Evolutionary conservation across 257 asterid genomes (phyloP).

Genomic region (Haberlea rhodopensis): DNA sequence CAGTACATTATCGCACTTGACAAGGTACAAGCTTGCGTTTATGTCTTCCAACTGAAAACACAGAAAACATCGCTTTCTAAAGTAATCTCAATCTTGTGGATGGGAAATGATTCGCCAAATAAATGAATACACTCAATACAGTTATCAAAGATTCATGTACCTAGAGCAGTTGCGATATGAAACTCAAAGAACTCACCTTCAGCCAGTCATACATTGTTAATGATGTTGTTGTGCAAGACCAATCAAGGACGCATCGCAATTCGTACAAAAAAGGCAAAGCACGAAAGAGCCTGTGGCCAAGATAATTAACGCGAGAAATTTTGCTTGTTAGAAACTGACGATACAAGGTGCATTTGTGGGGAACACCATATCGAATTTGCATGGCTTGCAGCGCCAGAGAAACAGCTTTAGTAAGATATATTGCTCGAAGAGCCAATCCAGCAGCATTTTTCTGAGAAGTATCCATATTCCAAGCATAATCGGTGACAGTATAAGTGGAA

Average conservation of each 20-base stretch:
- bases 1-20: constrained; percentile 86
- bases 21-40: constrained; percentile 95
- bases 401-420: constrained; percentile 82
- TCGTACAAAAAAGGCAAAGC: constrained; percentile 96
- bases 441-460: constrained; percentile 72
- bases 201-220: constrained; percentile 99
- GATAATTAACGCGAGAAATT: constrained; percentile 77
- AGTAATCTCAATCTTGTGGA: constrained; percentile 2
- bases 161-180: constrained; percentile 6
- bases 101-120: constrained; percentile 6
- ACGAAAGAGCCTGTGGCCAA: constrained; percentile 91
- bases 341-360: constrained; percentile 91
- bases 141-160: constrained; percentile 9
- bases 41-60: constrained; percentile 94
- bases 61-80: constrained; percentile 26
- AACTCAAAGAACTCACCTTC: constrained; percentile 59
- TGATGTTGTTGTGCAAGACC: constrained; percentile 95
- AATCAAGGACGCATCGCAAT: constrained; percentile 90
- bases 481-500: constrained; percentile 72
- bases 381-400: constrained; percentile 90
- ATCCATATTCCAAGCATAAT: constrained; percentile 86
- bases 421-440: constrained; percentile 87
- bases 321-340: constrained; percentile 97
- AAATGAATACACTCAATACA: constrained; percentile 12
- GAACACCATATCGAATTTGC: constrained; percentile 90